Base-by-base conservation (phyloP, 2,329 filamentous ascomycete species). In the Akanthomyces dipterigenus region DNA sequence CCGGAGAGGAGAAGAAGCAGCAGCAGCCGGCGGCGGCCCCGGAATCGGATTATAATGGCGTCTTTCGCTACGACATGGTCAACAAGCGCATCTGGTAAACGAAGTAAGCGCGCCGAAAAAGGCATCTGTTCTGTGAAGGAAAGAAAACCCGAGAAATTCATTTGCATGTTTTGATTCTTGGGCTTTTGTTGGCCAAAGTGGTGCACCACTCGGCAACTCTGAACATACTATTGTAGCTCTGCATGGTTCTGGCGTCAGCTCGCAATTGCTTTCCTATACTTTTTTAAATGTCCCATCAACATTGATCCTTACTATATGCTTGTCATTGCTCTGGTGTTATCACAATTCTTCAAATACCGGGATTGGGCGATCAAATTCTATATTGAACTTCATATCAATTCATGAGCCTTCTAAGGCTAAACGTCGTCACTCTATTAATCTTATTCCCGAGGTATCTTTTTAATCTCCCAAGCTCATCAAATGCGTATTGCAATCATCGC, bases 41-140 rank as follows among this genome's bases (percentile, higher is more conserved):
- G 1, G 70, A 72, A 2, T 65, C 63, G 4, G 76, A 78, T 84
- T 71, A 85, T 85, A 74, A 89, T 81, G 69, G 85, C 77, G 71
- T 91, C 86, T 64, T 85, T 81, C 82, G 95, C 68, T 99, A 97
- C 77, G 91, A 92, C 71, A 97, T 98, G 95, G 88, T 92, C 68
- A 91, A 91, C 0, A 98, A 97, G 81, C 83, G 95, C 71, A 99
- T 99, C 68, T 99, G 95, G 95, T 98, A 20, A 26, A 11, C n/a
- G n/a, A 3, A 14, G 14, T 7, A 55, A 31, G 18, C 12, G 31
- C 31, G 3, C 28, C 31, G 24, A 36, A 12, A 18, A 51, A 16
- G 16, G 38, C 22, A 20, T 24, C 9, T 3, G 3, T 38, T 20
- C 9, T 24, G 22, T 20, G 12, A 26, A 22, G 6, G 12, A 5